Base-by-base conservation (phyloP, 345 rosid species). In the Sonneratia caseolaris region DNA sequence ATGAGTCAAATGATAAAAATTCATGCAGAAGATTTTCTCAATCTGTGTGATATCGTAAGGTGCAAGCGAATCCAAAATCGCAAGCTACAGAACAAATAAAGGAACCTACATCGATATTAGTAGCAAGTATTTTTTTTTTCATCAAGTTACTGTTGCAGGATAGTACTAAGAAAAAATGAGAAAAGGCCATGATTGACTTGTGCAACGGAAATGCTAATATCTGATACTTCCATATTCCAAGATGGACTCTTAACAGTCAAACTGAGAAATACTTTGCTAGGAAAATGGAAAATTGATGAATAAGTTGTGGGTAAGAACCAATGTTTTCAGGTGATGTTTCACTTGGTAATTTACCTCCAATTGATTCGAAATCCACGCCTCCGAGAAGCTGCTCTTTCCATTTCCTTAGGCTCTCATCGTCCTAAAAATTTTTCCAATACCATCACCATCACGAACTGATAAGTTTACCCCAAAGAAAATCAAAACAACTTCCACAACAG, bases 391-490 rank as follows among this genome's bases (percentile, higher is more conserved):
- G 68, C 43, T 65, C 68, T 5, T 65, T 65, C 68, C 68, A 65
- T 40, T 40, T 65, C 68, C 68, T 65, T 21, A 65, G 22, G 45
- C 68, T 65, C 68, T 65, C 68, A 72, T 89, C 94, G 77, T 89
- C 94, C 94, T 88, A 67, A 47, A 47, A 13, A 47, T 47, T 47
- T 76, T 72, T 43, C 72, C 79, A 13, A 67, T 69, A 14, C 55
- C 78, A 14, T 75, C 73, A 6, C 68, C 71, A 49, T 70, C 2
- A 42, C 2, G 45, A 42, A 42, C 45, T 4, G 10, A 42, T 42
- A 42, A 42, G 5, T 42, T 42, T 42, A 4, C 5, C 45, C 45
- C 9, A 5, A 42, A 19, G 9, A 55, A 19, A n/a, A 19, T 64
- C 2, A 27, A 7, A 64, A 64, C 8, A 43, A 68, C 5, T 43